A percentile compares a stretch with the other conserved stretches of the same genome.
Conservation (phyloP, 805 yeast genomes). For the Barnettozyma pratensis region DNA sequence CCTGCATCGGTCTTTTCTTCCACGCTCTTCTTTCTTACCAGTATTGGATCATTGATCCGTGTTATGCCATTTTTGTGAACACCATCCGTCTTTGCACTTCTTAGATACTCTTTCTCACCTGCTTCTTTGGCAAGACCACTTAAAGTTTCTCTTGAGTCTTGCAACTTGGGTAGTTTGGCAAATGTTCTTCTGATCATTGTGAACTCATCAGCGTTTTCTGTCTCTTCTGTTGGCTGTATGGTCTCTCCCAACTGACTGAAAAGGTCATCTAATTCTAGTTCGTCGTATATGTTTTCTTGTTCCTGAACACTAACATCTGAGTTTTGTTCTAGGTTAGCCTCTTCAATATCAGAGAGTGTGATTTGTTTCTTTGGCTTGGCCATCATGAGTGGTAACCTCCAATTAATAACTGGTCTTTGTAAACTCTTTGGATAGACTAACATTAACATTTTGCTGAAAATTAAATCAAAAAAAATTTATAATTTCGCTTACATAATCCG, state of each 20-base stretch:
- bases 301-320: neutral
- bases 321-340: neutral
- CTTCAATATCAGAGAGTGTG: constrained; percentile 3
- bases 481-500: neutral
- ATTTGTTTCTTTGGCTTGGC: neutral
- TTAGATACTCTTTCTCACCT: constrained; percentile 24
- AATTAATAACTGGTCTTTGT: too few relatives aligned
- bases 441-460: neutral
- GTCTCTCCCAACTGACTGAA: constrained; percentile 27
- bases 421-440: too few relatives aligned
- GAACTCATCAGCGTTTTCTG: constrained; percentile 23
- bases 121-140: constrained; percentile 5
- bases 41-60: constrained; percentile 46
- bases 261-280: constrained; percentile 28
- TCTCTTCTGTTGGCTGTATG: neutral
- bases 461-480: neutral
- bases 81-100: constrained; percentile 9
- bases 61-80: constrained; percentile 17
- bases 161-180: constrained; percentile 37
- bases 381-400: neutral
- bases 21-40: constrained; percentile 16
- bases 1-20: constrained; percentile 36
- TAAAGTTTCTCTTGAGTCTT: constrained; percentile 9
- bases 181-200: constrained; percentile 31
- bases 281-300: constrained; percentile 8